phyloP scores from a whole-genome alignment of 106 monocot species.

The Amphibolis antarctica region DNA sequence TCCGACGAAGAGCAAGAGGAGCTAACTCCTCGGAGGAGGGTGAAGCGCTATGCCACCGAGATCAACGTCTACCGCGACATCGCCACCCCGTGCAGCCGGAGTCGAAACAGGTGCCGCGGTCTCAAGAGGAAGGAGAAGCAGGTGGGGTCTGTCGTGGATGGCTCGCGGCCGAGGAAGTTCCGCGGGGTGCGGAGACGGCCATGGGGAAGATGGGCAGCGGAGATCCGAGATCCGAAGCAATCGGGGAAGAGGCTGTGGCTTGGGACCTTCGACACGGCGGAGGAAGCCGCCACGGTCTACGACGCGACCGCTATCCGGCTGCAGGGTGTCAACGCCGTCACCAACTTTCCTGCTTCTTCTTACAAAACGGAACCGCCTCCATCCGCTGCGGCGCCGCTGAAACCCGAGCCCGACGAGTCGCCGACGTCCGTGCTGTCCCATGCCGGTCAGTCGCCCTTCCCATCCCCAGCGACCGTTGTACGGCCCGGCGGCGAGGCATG shows the following conservation, averaged over 20 bases:
- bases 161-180: conserved; percentile 6
- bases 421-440: not conserved
- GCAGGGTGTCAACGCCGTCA: conserved; percentile 35
- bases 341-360: conserved; percentile 26
- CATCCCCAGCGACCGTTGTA: conserved; percentile 41
- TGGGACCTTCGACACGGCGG: conserved; percentile 61
- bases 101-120: not conserved
- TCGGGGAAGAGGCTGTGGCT: conserved; percentile 38
- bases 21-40: conserved; percentile 1
- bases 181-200: conserved; percentile 22
- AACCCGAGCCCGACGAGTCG: not conserved
- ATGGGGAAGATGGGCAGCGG: conserved; percentile 51
- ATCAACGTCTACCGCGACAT: conserved; percentile 15
- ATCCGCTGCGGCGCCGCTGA: not conserved
- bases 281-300: conserved; percentile 50
- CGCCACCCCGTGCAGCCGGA: not conserved
- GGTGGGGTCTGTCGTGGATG: not conserved
- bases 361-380: not conserved
- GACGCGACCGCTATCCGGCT: conserved; percentile 38
- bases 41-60: conserved; percentile 33
- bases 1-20: conserved; percentile 22
- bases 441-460: conserved; percentile 7
- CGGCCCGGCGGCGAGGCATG: conserved; percentile 6
- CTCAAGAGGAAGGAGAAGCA: not conserved
- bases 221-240: conserved; percentile 45